Evolutionary conservation across 768 basidiomycete species (phyloP).

Genomic region (Calvatia gigantea): DNA sequence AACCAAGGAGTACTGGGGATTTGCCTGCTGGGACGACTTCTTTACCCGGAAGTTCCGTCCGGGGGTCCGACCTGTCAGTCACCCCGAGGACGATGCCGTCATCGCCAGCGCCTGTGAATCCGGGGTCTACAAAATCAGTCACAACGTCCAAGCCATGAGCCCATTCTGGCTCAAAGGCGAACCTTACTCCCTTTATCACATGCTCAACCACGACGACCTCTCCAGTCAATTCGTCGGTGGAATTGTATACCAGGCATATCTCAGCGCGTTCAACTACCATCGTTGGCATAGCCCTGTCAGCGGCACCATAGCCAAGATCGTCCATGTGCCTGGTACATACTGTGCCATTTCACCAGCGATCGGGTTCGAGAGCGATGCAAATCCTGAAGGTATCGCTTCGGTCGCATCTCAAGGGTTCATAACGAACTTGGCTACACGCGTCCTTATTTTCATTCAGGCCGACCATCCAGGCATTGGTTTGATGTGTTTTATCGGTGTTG

Average conservation of each 20-base stretch:
- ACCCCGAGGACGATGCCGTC: constrained; percentile 23
- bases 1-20: constrained; percentile 38
- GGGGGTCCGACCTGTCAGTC: constrained; percentile 35
- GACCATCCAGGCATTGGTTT: constrained; percentile 50
- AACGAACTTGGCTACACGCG: constrained; percentile 43
- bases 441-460: constrained; percentile 53
- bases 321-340: constrained; percentile 48
- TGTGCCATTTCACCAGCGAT: constrained; percentile 34
- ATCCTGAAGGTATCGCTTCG: constrained; percentile 17
- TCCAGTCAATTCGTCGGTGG: constrained; percentile 45
- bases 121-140: constrained; percentile 39
- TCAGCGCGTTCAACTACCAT: constrained; percentile 53
- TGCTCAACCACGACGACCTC: constrained; percentile 42
- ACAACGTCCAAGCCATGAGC: constrained; percentile 37
- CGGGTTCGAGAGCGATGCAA: constrained; percentile 13
- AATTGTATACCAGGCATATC: constrained; percentile 55
- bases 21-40: constrained; percentile 50
- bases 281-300: constrained; percentile 62
- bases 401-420: constrained; percentile 37
- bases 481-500: constrained; percentile 55
- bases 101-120: constrained; percentile 56
- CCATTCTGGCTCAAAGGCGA: constrained; percentile 62
- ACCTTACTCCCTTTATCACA: constrained; percentile 56
- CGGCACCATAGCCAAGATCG: constrained; percentile 36
- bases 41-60: constrained; percentile 44